A percentile compares a stretch with the other conserved stretches of the same genome.
Evolutionary conservation across 768 basidiomycete genomes (phyloP).

Genomic region (Collybiopsis luxurians): DNA sequence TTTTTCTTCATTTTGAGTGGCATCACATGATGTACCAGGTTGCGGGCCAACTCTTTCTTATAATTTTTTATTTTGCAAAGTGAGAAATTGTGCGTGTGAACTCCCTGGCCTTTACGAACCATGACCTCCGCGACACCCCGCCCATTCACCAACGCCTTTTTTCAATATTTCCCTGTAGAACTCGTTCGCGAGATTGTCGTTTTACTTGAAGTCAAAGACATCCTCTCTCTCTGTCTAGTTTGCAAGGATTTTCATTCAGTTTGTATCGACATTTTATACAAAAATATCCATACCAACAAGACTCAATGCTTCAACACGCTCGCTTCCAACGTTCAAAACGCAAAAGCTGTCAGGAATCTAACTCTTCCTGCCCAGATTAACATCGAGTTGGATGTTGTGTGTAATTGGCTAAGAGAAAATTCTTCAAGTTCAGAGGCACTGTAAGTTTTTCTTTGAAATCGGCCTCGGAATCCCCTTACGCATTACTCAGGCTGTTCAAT

Average conservation of each 20-base stretch:
- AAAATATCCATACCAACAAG: not conserved
- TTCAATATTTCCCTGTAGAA: not conserved
- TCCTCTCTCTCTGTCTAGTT: not conserved
- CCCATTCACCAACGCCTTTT: not conserved
- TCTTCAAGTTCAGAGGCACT: not conserved
- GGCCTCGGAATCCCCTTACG: no score
- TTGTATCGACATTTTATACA: not conserved
- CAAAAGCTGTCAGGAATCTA: not conserved
- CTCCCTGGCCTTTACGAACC: no score
- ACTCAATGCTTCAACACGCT: not conserved
- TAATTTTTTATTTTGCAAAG: no score
- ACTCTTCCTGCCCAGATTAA: not conserved
- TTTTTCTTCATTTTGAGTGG: no score
- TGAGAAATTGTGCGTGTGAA: no score
- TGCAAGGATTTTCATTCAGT: not conserved
- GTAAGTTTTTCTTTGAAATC: not conserved
- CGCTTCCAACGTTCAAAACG: not conserved
- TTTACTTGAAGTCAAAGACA: not conserved
- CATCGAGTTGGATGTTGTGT: not conserved
- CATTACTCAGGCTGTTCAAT: not conserved
- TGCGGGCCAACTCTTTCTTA: no score
- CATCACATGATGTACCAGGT: no score
- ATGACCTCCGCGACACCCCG: not conserved
- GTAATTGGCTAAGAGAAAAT: not conserved
- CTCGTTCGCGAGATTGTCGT: not conserved